Percentiles rank a stretch among this genome's conserved stretches.
These are phyloP conservation scores for Vaccinium myrtillus DNA, from an alignment of 148 eudicot genomes.

Conservation along the genomic window DNA sequence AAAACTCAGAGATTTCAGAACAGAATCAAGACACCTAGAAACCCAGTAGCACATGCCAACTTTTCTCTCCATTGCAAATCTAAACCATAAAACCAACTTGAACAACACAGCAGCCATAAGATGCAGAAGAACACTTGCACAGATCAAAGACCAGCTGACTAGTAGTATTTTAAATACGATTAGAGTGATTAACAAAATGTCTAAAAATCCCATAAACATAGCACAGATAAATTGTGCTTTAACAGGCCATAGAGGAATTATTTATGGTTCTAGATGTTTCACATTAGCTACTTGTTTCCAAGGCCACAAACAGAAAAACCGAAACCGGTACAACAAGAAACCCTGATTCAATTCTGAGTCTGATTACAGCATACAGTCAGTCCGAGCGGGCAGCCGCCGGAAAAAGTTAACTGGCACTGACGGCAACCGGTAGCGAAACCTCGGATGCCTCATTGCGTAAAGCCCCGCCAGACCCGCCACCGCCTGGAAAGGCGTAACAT, in stretches of 20 bases:
- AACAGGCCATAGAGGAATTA: not conserved
- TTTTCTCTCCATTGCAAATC: too few relatives aligned
- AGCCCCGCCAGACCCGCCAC: constrained; percentile 70
- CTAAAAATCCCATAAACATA: not conserved
- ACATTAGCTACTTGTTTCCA: constrained; percentile 1
- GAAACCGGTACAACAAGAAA: not conserved
- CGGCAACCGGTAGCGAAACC: constrained; percentile 80
- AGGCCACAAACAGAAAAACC: not conserved
- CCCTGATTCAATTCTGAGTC: constrained; percentile 12
- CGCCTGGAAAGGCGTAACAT: constrained; percentile 86
- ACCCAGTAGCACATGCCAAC: not conserved
- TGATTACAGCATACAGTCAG: constrained; percentile 78
- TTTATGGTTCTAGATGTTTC: constrained; percentile 2
- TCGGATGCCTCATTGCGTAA: constrained; percentile 87
- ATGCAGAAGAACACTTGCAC: too few relatives aligned
- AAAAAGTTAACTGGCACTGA: constrained; percentile 86
- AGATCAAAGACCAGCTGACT: not conserved
- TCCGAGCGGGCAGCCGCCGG: constrained; percentile 88
- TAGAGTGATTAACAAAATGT: not conserved
- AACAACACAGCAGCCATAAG: too few relatives aligned
- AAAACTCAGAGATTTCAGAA: not conserved
- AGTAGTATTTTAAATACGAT: not conserved
- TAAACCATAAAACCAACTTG: too few relatives aligned
- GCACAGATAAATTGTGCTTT: not conserved
- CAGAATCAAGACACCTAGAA: not conserved